Percentiles rank a stretch among this genome's conserved stretches.
These are phyloP conservation scores for Lentinula novae-zelandiae DNA, from an alignment of 1,284 basidiomycete species.

Conservation along the genomic window DNA sequence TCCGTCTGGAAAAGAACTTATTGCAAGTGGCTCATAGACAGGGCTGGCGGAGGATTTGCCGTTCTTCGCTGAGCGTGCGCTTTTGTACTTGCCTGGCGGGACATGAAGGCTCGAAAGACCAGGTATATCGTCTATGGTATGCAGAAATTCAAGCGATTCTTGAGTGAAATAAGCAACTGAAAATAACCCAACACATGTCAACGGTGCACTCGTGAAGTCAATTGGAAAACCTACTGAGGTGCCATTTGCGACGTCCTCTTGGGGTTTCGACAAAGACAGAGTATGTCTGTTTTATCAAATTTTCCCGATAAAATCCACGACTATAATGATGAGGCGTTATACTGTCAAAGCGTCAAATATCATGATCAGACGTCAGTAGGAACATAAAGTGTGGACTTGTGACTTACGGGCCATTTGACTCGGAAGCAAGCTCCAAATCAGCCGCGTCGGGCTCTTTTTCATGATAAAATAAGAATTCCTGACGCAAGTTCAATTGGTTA, in stretches of 20 bases:
- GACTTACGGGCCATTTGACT: slow-evolving; percentile 37
- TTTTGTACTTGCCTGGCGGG: slow-evolving; percentile 58
- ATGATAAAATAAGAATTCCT: slow-evolving; percentile 79
- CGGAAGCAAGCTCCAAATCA: slow-evolving; percentile 38
- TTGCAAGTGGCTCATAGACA: slow-evolving; percentile 12
- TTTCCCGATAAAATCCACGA: slow-evolving; percentile 38
- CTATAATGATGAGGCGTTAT: slow-evolving; percentile 14
- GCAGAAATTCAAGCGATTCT: slow-evolving; percentile 51
- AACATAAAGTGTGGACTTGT: not conserved
- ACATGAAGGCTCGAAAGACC: slow-evolving; percentile 48
- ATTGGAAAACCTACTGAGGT: slow-evolving; percentile 48
- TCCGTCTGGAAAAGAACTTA: not conserved
- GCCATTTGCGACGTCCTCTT: slow-evolving; percentile 70
- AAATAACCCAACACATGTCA: slow-evolving; percentile 9
- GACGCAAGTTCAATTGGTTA: slow-evolving; percentile 6
- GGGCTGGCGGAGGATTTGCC: slow-evolving; percentile 27
- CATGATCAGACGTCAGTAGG: slow-evolving; percentile 1
- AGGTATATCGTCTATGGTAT: slow-evolving; percentile 55
- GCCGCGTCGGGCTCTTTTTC: slow-evolving; percentile 48
- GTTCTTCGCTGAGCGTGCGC: slow-evolving; percentile 48
- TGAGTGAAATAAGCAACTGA: slow-evolving; percentile 71
- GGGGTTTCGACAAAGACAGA: slow-evolving; percentile 66
- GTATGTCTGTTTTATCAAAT: slow-evolving; percentile 75
- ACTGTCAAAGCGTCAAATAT: slow-evolving; percentile 12
- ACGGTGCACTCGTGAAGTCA: slow-evolving; percentile 4